Evolutionary conservation across 805 yeast species (phyloP), one percentile per base, ranked within the genome.

Genomic region (Sugiyamaella marilandica): DNA sequence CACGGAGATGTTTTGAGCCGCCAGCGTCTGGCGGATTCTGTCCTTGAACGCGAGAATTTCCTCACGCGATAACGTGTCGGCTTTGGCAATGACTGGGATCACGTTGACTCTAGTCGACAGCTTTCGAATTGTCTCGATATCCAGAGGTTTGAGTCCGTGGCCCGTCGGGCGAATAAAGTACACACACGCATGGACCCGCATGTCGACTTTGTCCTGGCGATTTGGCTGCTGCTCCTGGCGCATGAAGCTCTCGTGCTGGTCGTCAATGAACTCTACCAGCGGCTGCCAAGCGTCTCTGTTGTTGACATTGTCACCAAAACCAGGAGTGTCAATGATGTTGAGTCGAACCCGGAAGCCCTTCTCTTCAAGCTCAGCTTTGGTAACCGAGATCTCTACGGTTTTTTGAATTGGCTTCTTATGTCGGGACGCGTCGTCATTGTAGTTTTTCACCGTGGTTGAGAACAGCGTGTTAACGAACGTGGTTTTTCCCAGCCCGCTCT

Each of bases 181-280:
- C 44, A 92, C 67, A 65, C 97, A 89, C 34, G 83, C 87, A 71
- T 92, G 96, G 37, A 92, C 84, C 51, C 95, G 77, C 58, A 77
- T 71, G 64, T 91, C 96, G 10, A 63, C 60, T 52, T 74, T 74
- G 62, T 70, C 67, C 55, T 58, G 48, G 51, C 92, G 77, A 58
- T 76, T 69, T 11, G 91, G 91, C 67, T 85, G 91, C 65, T 81
- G 87, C 62, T 85, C 89, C 71, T 87, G 96, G 57, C 81, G 81
- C 77, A 79, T 82, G 69, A 72, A 78, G 19, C 71, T 68, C 68
- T 80, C 81, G 66, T 85, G 84, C 68, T 87, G 92, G 58, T 84
- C 87, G 66, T 91, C 97, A 56, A 92, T 79, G 62, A 79, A 89
- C 60, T 83, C 80, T 14, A 81, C 78, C 49, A 87, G 72, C 9